phyloP scores from a whole-genome alignment of 2,329 filamentous ascomycete species.

The Colletotrichum paranaense region DNA sequence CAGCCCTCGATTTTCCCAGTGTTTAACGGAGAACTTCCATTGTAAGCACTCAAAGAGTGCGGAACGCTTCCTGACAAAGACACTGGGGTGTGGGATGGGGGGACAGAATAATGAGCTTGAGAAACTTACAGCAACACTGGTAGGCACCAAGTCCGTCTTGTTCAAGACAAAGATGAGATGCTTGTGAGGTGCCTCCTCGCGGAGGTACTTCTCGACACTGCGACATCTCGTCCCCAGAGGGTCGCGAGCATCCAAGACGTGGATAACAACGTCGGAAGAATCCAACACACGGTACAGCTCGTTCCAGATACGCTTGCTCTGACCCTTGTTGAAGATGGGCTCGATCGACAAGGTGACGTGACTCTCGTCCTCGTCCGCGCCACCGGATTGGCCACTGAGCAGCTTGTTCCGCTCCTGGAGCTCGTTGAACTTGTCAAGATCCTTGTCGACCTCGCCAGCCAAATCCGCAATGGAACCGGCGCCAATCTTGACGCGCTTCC shows the following conservation, averaged over 20 bases:
- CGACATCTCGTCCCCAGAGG: conserved; percentile 90
- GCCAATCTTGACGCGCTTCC: conserved; percentile 91
- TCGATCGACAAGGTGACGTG: conserved; percentile 75
- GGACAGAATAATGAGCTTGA: conserved; percentile 30
- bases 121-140: conserved; percentile 90
- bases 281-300: conserved; percentile 96
- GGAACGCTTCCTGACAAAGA: conserved; percentile 86
- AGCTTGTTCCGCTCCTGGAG: conserved; percentile 82
- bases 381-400: conserved; percentile 76
- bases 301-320: conserved; percentile 97
- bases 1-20: conserved; percentile 91
- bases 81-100: conserved; percentile 67
- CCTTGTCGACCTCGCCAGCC: conserved; percentile 81
- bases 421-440: conserved; percentile 84
- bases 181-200: conserved; percentile 94
- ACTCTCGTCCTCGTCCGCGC: conserved; percentile 60
- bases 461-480: conserved; percentile 86
- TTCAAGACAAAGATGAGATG: conserved; percentile 91
- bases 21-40: conserved; percentile 98
- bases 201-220: conserved; percentile 84
- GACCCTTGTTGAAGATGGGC: conserved; percentile 93
- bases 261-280: conserved; percentile 95
- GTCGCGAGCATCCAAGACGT: conserved; percentile 90
- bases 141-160: conserved; percentile 94
- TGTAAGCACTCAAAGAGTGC: conserved; percentile 62